Evolutionary conservation across 2,329 filamentous ascomycete genomes (phyloP).

Genomic region (Trichoderma brevicompactum): DNA sequence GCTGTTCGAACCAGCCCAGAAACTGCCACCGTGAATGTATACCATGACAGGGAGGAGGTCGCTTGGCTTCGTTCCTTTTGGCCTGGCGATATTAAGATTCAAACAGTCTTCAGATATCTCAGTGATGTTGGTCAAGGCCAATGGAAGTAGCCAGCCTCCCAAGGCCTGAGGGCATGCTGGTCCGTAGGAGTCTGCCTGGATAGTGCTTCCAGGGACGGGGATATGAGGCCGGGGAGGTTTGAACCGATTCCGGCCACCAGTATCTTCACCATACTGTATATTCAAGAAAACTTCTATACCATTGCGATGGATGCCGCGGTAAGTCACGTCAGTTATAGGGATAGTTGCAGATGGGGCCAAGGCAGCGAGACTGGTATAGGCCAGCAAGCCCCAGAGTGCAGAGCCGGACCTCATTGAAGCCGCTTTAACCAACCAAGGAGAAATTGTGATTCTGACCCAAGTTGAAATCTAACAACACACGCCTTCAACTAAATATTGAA

Average conservation of each 20-base stretch:
- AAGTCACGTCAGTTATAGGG: conserved; percentile 42
- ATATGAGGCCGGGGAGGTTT: conserved; percentile 47
- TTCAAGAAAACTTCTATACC: conserved; percentile 53
- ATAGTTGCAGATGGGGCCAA: conserved; percentile 31
- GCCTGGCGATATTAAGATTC: conserved; percentile 43
- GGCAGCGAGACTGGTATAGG: not conserved
- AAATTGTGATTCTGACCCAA: not conserved
- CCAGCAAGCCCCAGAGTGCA: not conserved
- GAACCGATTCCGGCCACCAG: conserved; percentile 51
- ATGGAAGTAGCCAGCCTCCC: conserved; percentile 37
- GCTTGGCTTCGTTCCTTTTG: conserved; percentile 32
- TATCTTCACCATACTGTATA: conserved; percentile 54
- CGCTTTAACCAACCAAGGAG: not conserved
- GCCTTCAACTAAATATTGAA: not conserved
- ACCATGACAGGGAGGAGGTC: conserved; percentile 45
- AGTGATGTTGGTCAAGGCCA: conserved; percentile 45
- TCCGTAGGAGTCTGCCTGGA: conserved; percentile 48
- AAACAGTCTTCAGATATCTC: conserved; percentile 45
- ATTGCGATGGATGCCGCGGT: conserved; percentile 49
- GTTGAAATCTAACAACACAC: not conserved
- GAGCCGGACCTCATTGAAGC: not conserved
- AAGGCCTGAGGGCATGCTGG: conserved; percentile 51
- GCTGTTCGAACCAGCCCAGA: conserved; percentile 39
- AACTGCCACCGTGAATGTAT: conserved; percentile 43
- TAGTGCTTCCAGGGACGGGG: conserved; percentile 39